Conservation (phyloP, 768 basidiomycete species). For the Serendipita sp. region DNA sequence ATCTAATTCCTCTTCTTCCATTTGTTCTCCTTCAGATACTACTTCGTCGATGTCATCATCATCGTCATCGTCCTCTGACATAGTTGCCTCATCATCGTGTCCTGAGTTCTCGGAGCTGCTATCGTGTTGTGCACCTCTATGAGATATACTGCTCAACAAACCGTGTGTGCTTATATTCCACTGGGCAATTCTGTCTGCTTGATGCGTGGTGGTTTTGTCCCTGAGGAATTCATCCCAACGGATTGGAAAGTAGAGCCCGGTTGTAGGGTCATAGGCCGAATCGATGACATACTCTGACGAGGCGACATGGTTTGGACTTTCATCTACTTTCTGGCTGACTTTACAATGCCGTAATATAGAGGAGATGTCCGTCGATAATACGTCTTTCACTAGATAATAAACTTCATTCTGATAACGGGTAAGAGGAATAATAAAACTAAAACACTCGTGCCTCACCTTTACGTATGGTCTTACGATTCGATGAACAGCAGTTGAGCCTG, state of each 20-base stretch:
- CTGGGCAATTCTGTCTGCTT: neutral
- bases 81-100: constrained; percentile 12
- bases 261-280: neutral
- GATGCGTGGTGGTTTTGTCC: neutral
- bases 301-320: constrained; percentile 20
- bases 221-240: neutral
- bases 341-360: constrained; percentile 28
- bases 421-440: no score
- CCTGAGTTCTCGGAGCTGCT: constrained; percentile 10
- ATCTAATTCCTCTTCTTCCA: constrained; percentile 8
- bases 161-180: neutral
- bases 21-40: constrained; percentile 10
- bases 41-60: constrained; percentile 10
- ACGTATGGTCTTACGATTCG: neutral
- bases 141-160: constrained; percentile 23
- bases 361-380: neutral
- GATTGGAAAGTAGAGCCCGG: neutral
- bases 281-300: constrained; percentile 35
- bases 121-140: constrained; percentile 7
- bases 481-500: neutral
- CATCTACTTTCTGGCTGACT: constrained; percentile 19
- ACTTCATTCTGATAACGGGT: neutral
- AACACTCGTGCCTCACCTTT: neutral
- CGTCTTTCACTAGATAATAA: neutral
- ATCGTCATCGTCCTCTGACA: constrained; percentile 4